Base-by-base conservation (phyloP, 768 basidiomycete species). In the Trametes gibbosa region DNA sequence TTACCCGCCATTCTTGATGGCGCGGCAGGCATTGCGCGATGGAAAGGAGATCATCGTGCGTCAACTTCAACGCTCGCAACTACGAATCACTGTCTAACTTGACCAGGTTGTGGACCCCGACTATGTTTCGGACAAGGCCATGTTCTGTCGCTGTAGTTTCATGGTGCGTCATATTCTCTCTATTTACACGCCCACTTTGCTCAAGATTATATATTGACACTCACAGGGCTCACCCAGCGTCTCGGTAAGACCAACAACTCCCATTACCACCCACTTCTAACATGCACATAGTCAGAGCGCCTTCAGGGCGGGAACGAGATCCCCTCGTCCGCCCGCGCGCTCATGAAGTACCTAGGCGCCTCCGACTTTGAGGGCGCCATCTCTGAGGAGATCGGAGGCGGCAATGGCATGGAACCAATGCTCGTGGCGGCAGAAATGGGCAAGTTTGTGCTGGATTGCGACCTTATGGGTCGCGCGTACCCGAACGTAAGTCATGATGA, bases 11-110 rank as follows among this genome's bases (percentile, higher is more conserved):
- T 85, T 78, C 64, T 68, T 85, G 4, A 77, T 77, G 63, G 71
- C 78, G 8, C 74, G 83, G 39, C 80, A 85, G 62, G 74, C 84
- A 59, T 70, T 86, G 1, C 75, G 84, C 5, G 71, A 74, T 21
- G 85, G 84, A 2, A 64, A 63, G 47, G 32, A 58, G 0, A 68
- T 70, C 27, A 62, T 57, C 19, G 69, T 68, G 21, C 42, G 64
- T 46, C 2, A 43, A 12, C 17, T 23, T 37, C n/a, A n/a, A n/a
- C n/a, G n/a, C n/a, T n/a, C n/a, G n/a, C n/a, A n/a, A n/a, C n/a
- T n/a, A n/a, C n/a, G n/a, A n/a, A n/a, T n/a, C n/a, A n/a, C 16
- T 17, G 13, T 37, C 17, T 16, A 13, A 17, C 8, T 16, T 37
- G 14, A 6, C 17, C 35, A 70, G 69, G 67, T 68, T 19, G 56